A percentile compares a stretch with the other conserved stretches of the same genome.
Evolutionary conservation across 2,329 filamentous ascomycete genomes (phyloP).

Genomic region (Spiromastix sp.): DNA sequence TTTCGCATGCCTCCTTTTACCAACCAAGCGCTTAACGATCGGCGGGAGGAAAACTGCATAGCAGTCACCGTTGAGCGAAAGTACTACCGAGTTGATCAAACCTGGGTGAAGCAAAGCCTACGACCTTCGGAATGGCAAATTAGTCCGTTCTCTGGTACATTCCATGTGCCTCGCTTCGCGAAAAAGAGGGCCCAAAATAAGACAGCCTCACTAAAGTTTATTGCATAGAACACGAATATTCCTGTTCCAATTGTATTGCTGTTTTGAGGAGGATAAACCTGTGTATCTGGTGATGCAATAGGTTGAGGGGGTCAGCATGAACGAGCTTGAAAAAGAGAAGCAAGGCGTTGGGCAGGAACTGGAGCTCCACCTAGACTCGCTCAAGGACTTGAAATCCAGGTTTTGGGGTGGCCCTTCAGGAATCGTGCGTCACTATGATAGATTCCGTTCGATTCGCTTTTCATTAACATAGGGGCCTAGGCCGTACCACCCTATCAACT

Average conservation of each 20-base stretch:
- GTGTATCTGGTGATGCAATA: neutral
- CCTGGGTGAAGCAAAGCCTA: conserved; percentile 12
- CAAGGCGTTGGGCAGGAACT: conserved; percentile 10
- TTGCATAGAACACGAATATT: neutral
- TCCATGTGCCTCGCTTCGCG: conserved; percentile 6
- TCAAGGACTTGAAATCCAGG: conserved; percentile 8
- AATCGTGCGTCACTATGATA: conserved; percentile 9
- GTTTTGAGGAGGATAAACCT: conserved; percentile 2
- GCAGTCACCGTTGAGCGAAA: conserved; percentile 12
- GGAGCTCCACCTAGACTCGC: conserved; percentile 3
- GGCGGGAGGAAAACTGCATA: conserved; percentile 12
- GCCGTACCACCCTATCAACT: conserved; percentile 9
- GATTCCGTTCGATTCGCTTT: neutral
- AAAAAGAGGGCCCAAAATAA: neutral
- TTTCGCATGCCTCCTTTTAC: too few relatives aligned
- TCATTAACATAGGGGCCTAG: neutral
- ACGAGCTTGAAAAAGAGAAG: neutral
- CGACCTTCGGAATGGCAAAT: conserved; percentile 13
- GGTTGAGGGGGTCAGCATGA: neutral
- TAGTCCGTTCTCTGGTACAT: conserved; percentile 8
- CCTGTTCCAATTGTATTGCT: conserved; percentile 5
- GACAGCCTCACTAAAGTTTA: neutral
- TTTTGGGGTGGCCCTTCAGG: conserved; percentile 10
- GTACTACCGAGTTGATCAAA: conserved; percentile 10
- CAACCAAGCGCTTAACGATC: conserved; percentile 5